Base-by-base conservation (phyloP, 495 filamentous ascomycete species). In the Melanomma pulvis-pyrius region DNA sequence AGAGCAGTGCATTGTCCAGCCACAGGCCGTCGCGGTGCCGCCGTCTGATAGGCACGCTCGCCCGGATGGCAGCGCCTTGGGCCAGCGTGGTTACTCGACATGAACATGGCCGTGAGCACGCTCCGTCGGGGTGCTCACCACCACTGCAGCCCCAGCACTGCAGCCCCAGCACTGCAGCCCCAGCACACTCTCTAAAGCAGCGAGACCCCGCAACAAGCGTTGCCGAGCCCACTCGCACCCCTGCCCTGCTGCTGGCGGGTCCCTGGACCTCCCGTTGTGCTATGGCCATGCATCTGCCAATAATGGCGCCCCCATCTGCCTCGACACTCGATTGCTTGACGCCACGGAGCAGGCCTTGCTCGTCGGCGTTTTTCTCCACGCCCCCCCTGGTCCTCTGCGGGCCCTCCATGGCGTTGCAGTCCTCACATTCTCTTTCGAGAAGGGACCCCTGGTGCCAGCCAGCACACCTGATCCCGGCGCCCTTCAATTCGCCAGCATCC, bases 381-480 rank as follows among this genome's bases (percentile, higher is more conserved):
- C 32, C 65, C 69, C 70, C 66, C 61, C 65, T 54, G 56, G 65
- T 58, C 53, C 39, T 29, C 65, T 65, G 65, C 58, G 47, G 9
- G 50, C 57, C 44, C 52, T 49, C 62, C 70, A 65, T 69, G 70
- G 65, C 51, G 59, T 44, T 56, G 47, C 58, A 46, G 39, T 61
- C 60, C 61, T 62, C 70, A 57, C 66, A 72, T 66, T 59, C 70
- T 72, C 62, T 67, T 72, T 72, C 66, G 70, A 69, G 70, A 69
- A 66, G 59, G 49, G 56, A 55, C 65, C 65, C 67, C 70, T 62
- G 46, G 69, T 47, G 50, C 29, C 61, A 34, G 47, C 60, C 53
- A 64, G 49, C 69, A 68, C 69, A 61, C 56, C 60, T 54, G 51
- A 59, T 57, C 64, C 68, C 63, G 52, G 52, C 60, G 24, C 26